Conservation (phyloP, 257 asterid genomes). For the Coffea eugenioides region DNA sequence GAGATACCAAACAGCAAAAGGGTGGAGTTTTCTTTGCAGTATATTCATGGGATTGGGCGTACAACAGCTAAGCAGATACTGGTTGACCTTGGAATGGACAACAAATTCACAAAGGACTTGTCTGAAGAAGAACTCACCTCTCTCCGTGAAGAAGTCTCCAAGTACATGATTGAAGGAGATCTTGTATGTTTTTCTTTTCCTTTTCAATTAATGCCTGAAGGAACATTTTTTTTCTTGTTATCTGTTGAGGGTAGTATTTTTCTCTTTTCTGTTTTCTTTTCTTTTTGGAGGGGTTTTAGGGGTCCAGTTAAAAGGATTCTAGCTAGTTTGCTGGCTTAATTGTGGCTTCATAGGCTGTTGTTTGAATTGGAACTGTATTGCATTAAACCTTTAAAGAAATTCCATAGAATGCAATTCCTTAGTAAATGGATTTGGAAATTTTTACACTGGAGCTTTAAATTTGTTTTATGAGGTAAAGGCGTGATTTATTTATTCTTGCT, state of each 20-base stretch:
- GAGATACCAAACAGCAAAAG: slow-evolving; percentile 97
- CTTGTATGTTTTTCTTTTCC: slow-evolving; percentile 46
- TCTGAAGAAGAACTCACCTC: slow-evolving; percentile 89
- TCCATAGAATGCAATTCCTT: too few relatives aligned
- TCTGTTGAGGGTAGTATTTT: too few relatives aligned
- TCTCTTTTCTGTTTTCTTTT: neutral
- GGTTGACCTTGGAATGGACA: slow-evolving; percentile 66
- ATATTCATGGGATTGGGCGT: slow-evolving; percentile 95
- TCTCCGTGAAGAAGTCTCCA: slow-evolving; percentile 87
- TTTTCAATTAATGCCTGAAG: neutral
- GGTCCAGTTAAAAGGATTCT: neutral
- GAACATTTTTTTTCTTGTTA: too few relatives aligned
- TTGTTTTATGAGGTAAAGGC: neutral
- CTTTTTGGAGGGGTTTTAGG: neutral
- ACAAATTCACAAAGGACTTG: slow-evolving; percentile 72
- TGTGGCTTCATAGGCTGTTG: neutral
- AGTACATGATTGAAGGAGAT: slow-evolving; percentile 95
- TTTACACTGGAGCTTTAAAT: too few relatives aligned
- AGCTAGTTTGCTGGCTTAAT: neutral
- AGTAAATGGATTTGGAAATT: too few relatives aligned
- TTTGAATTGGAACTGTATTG: too few relatives aligned
- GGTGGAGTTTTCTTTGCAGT: slow-evolving; percentile 84
- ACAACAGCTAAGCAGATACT: slow-evolving; percentile 64
- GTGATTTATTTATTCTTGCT: neutral
- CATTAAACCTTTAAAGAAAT: too few relatives aligned